Base-by-base conservation (phyloP, 208 protist genomes). In the Trypanosoma melophagium region DNA sequence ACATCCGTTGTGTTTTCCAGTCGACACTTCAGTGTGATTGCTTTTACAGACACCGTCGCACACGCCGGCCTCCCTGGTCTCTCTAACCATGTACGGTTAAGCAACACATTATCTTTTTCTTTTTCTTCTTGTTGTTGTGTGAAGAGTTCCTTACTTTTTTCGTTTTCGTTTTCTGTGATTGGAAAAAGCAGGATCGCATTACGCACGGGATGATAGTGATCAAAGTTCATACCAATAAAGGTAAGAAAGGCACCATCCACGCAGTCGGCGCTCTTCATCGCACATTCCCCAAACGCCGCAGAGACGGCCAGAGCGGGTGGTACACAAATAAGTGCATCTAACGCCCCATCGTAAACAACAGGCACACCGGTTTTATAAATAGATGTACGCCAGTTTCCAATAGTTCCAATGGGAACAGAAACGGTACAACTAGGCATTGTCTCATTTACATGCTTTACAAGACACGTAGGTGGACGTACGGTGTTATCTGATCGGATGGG, bases 321-420 rank as follows among this genome's bases (percentile, higher is more conserved):
- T 0, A 35, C n/a, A 35, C 13, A 63, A 28, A 38, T n/a, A 49
- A 63, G 42, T 10, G 5, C 8, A 44, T 63, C 52, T 2, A 40
- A 7, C 16, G 41, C 58, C 25, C 58, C 58, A 21, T 49, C 58
- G 21, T 63, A 53, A 10, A 41, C 35, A 1, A 63, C 24, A 17
- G 3, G 3, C 19, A 22, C 13, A 25, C 25, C 45, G 3, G 4
- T 16, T 19, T 40, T 49, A n/a, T 63, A 63, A 10, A 52, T 52
- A 16, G 25, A 31, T 25, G 35, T 52, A 22, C 0, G 31, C 58
- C 58, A 63, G 19, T 28, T 28, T 24, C 58, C 58, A 35, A 52
- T 41, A 24, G 58, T 63, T 38, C 58, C 58, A 13, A 63, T 41
- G 38, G 58, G 31, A 31, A 63, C 41, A 17, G 58, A 63, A 13